Conservation (phyloP, 495 filamentous ascomycete genomes). For the Lineolata rhizophorae region DNA sequence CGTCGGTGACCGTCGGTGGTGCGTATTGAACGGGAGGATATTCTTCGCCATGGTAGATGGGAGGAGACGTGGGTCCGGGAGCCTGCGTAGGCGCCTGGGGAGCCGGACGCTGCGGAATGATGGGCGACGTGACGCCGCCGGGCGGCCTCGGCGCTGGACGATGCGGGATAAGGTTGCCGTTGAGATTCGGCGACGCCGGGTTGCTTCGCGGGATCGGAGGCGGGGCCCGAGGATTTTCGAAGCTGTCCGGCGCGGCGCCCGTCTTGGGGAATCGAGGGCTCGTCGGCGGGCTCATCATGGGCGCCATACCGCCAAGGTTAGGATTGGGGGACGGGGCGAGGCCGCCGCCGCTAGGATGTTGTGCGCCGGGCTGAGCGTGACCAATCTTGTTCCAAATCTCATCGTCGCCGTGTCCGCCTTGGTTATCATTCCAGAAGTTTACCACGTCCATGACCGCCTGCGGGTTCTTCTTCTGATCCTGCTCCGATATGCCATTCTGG, state of each 20-base stretch:
- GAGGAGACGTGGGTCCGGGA: conserved; percentile 6
- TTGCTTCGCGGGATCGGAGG: conserved; percentile 61
- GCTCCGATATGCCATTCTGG: conserved; percentile 89
- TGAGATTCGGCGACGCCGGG: conserved; percentile 27
- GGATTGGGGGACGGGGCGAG: conserved; percentile 20
- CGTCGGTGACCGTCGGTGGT: conserved; percentile 19
- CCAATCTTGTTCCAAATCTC: conserved; percentile 91
- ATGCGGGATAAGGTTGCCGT: conserved; percentile 35
- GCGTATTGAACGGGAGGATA: conserved; percentile 14
- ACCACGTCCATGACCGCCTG: conserved; percentile 89
- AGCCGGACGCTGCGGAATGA: conserved; percentile 21
- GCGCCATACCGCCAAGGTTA: conserved; percentile 30
- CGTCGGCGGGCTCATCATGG: conserved; percentile 59
- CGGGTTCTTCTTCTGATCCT: conserved; percentile 86
- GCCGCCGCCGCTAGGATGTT: conserved; percentile 19
- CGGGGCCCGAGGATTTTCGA: conserved; percentile 87
- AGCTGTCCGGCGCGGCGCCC: conserved; percentile 56
- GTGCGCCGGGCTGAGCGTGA: conserved; percentile 32
- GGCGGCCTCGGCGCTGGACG: conserved; percentile 48
- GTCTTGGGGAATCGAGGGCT: conserved; percentile 86
- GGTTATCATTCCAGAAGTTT: conserved; percentile 86
- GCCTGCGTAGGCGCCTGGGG: conserved; percentile 17
- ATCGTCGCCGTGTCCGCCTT: conserved; percentile 57
- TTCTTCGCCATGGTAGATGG: conserved; percentile 12
- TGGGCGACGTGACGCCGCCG: conserved; percentile 10